Evolutionary conservation across 768 basidiomycete species (phyloP).

Genomic region (Lactifluus pinguis): DNA sequence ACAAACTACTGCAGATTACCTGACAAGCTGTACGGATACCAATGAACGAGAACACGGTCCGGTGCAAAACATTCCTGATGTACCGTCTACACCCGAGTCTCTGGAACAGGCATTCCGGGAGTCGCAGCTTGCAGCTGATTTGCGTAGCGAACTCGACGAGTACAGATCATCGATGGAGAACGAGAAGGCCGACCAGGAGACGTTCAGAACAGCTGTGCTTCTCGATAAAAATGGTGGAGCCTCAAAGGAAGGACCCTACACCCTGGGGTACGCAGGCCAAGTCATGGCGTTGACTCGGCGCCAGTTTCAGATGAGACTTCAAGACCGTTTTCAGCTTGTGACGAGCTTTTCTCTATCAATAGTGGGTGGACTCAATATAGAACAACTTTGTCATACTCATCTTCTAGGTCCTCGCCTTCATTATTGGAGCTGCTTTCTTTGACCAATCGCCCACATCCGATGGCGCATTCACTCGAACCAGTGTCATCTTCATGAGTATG

Average conservation of each 20-base stretch:
- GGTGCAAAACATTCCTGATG: slow-evolving; percentile 45
- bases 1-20: slow-evolving; percentile 80
- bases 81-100: slow-evolving; percentile 56
- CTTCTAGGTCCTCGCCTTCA: slow-evolving; percentile 44
- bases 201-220: slow-evolving; percentile 64
- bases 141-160: slow-evolving; percentile 40
- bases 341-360: slow-evolving; percentile 59
- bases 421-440: slow-evolving; percentile 68
- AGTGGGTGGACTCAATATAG: slow-evolving; percentile 32
- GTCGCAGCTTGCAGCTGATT: slow-evolving; percentile 37
- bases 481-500: slow-evolving; percentile 66
- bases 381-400: slow-evolving; percentile 12
- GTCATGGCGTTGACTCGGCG: slow-evolving; percentile 59
- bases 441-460: slow-evolving; percentile 61
- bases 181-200: slow-evolving; percentile 57
- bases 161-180: slow-evolving; percentile 48
- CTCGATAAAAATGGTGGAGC: slow-evolving; percentile 74
- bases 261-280: slow-evolving; percentile 68
- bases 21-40: slow-evolving; percentile 71
- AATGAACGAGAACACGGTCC: slow-evolving; percentile 71
- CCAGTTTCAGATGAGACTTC: slow-evolving; percentile 64
- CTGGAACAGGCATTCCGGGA: slow-evolving; percentile 53
- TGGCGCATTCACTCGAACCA: slow-evolving; percentile 82
- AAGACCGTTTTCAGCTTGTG: slow-evolving; percentile 69
- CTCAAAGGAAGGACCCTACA: slow-evolving; percentile 73